A percentile compares a stretch with the other conserved stretches of the same genome.
Conservation (phyloP, 768 basidiomycete genomes). For the Macrolepiota dolichaula region DNA sequence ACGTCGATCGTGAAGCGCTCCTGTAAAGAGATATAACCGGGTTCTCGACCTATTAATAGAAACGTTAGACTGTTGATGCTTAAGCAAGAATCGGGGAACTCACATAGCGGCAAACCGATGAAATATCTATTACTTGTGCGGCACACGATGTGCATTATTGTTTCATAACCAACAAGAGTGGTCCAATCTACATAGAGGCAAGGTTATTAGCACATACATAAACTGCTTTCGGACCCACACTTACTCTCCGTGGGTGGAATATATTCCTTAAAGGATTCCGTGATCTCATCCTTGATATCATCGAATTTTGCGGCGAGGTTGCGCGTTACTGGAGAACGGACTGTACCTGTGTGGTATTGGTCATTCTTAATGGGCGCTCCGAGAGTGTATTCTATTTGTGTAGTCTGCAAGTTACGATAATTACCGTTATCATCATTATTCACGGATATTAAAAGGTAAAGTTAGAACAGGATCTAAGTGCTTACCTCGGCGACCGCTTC, state of each 20-base stretch:
- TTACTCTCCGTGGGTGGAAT: slow-evolving; percentile 29
- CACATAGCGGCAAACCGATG: slow-evolving; percentile 46
- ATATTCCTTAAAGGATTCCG: slow-evolving; percentile 32
- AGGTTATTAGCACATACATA: not conserved
- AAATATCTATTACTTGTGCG: slow-evolving; percentile 41
- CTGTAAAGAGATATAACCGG: slow-evolving; percentile 20
- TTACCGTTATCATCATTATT: too few species aligned
- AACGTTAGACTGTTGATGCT: not conserved
- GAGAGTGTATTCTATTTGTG: slow-evolving; percentile 36
- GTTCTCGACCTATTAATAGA: slow-evolving; percentile 17
- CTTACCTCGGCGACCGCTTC: slow-evolving; percentile 31
- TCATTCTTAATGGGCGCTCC: slow-evolving; percentile 26
- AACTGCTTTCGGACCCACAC: not conserved
- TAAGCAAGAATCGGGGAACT: slow-evolving; percentile 6
- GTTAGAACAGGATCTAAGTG: too few species aligned
- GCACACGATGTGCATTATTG: slow-evolving; percentile 30
- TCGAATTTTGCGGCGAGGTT: slow-evolving; percentile 35
- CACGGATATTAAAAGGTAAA: too few species aligned
- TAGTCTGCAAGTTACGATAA: slow-evolving; percentile 18
- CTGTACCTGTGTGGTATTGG: slow-evolving; percentile 28
- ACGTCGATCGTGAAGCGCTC: slow-evolving; percentile 20
- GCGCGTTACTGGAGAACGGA: slow-evolving; percentile 31
- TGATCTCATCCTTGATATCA: slow-evolving; percentile 43
- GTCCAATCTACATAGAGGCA: slow-evolving; percentile 34
- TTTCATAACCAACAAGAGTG: slow-evolving; percentile 22